Base-by-base conservation (phyloP, 2,329 filamentous ascomycete species). In the Phialophora tarda region DNA sequence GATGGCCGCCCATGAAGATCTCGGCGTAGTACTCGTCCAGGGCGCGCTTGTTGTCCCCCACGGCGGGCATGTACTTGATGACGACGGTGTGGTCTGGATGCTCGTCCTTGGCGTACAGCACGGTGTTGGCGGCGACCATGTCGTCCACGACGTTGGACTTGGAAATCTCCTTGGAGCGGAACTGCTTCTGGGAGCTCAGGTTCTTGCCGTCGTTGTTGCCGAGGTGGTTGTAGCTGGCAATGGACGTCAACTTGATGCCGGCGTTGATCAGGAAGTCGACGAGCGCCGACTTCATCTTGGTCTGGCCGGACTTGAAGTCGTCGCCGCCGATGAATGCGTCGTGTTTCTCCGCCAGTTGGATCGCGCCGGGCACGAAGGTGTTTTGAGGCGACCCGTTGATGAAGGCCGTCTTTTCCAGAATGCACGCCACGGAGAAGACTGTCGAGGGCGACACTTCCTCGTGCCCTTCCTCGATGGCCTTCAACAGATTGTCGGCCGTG, bases 191-290 rank as follows among this genome's bases (percentile, higher is more conserved):
- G 51, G 93, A 97, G 83, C 91, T 96, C 74, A 99, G 82, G 84
- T 99, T 99, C 89, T 93, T 97, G 83, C 95, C 95, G 78, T 99
- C 94, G 78, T 99, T 99, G 88, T 99, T 99, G 76, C 95, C 95
- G 63, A 99, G 89, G 80, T 99, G 95, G 84, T 99, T 99, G 88
- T 99, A 99, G 82, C 91, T 96, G 71, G 95, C 92, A 82, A 99
- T 98, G 48, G 93, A 97, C 67, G 94, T 98, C 77, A 99, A 88
- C 84, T 97, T 97, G 86, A 99, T 98, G 78, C 95, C 95, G 56
- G 95, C 95, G 78, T 89, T 97, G 88, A 99, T 97, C 78, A 99
- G 82, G 83, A 99, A 99, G 82, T 99, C 95, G 54, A 98, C 95
- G 32, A 99, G 88, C 23, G 95, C 95, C 67, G 95, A 98, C 84